Evolutionary conservation across 345 rosid species (phyloP), one percentile per base, ranked within the genome.

Genomic region (Camelina hispida): DNA sequence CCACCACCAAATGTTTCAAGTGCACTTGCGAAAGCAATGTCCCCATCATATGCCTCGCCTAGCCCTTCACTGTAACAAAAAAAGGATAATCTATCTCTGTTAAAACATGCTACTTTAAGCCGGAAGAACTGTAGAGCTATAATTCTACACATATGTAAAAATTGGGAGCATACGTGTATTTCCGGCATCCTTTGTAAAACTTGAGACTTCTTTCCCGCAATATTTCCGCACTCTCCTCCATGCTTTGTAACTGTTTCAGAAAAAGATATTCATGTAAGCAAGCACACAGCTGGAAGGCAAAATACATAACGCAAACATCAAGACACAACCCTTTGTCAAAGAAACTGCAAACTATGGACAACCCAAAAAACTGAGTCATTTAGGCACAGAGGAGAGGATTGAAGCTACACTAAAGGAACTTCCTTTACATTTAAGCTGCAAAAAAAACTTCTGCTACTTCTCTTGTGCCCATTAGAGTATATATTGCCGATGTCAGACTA

Each of bases 1-100:
- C 97, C 99, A 80, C 98, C 98, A 54, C 99, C 98, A 84, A 96
- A 96, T 56, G 88, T 80, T 87, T 94, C 98, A 68, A 94, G 84
- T 51, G 98, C 95, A 87, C 97, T 88, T 42, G 98, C 98, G 75
- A 94, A 94, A 78, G 97, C 93, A 79, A 94, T 87, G 78, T 94
- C 97, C 71, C 87, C 96, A 78, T 94, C 97, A 79, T 94, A 94
- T 65, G 91, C 99, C 84, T 94, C 97, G 23, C 98, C 97, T 55
- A 93, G 88, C 64, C 98, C 99, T 84, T 96, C 99, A 77, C 99
- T 96, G 84, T 79, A 37, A 80, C 68, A 82, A 11, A 28, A 20
- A 11, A 60, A 11, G 54, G 40, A 77, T 23, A 63, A n/a, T 22
- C 30, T 9, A 42, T 35, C 32, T 14, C 18, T 42, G 59, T 71